Base-by-base conservation (phyloP, 148 eudicot genomes). In the Pharnaceum exiguum region DNA sequence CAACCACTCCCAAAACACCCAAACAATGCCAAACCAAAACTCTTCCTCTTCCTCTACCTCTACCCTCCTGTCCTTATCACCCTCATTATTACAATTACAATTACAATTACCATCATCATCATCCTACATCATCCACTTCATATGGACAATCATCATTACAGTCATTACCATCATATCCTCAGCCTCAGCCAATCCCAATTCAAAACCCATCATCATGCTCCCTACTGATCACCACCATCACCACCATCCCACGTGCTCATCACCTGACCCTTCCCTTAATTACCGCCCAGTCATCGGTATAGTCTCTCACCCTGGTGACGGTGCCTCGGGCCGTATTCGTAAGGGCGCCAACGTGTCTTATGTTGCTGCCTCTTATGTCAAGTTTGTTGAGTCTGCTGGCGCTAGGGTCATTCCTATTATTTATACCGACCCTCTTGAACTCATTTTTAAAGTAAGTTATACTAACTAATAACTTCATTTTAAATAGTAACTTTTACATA, bases 301-400 rank as follows among this genome's bases (percentile, higher is more conserved):
- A 4, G 18, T 93, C 0, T 75, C 66, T 42, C 99, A 93, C 60
- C 99, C 99, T 2, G 99, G 99, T 19, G 99, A 93, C 22, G 99
- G 99, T 0, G 96, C 96, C 16, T 85, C 99, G 30, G 99, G 99
- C 1, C 66, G 96, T 37, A 80, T 93, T 2, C 79, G 21, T 11
- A 86, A 86, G 51, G 79, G 74, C 7, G 66, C 82, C 5, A 57
- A 63, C 31, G 83, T 83, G 5, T 93, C 99, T 1, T 83, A 79
- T 49, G 83, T 93, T 25, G 95, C 99, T 4, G 90, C 99, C 0
- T 85, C 95, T 7, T 93, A 93, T 59, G 96, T 89, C 27, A 93
- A 93, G 70, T 89, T 93, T 60, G 89, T 80, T 1, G 99, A 93
- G 63, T 77, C 96, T 5, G 90, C 96, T 61, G 99, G 99, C 15